Percentiles rank a stretch among this genome's conserved stretches.
phyloP scores from a whole-genome alignment of 768 basidiomycete genomes.

The Lentinus tigrinus region DNA sequence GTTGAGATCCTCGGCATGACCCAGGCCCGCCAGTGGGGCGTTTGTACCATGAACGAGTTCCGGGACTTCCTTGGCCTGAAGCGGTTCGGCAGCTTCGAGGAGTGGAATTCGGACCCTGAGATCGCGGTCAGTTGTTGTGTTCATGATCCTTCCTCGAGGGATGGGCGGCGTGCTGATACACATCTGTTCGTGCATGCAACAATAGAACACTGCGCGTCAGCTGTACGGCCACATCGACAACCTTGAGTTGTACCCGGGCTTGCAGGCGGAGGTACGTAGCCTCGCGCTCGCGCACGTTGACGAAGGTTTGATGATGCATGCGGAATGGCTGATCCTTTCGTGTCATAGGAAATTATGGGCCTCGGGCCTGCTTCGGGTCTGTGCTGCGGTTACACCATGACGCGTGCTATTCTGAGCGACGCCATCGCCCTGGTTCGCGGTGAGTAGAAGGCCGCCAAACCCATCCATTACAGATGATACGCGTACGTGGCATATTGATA shows the following conservation, averaged over 20 bases:
- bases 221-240: constrained; percentile 75
- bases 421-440: constrained; percentile 67
- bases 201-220: constrained; percentile 57
- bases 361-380: constrained; percentile 65
- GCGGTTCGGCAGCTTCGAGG: constrained; percentile 61
- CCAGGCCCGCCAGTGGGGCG: constrained; percentile 55
- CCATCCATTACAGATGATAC: background rate
- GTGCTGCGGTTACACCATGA: constrained; percentile 82
- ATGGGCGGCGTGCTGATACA: background rate
- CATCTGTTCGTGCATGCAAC: background rate
- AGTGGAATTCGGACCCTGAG: constrained; percentile 67
- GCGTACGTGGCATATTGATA: background rate
- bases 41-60: constrained; percentile 59
- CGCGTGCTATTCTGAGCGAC: constrained; percentile 80
- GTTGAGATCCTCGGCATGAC: constrained; percentile 58
- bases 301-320: background rate
- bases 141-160: background rate
- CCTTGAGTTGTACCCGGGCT: constrained; percentile 70
- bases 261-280: constrained; percentile 17
- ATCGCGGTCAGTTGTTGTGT: constrained; percentile 46
- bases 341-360: constrained; percentile 27
- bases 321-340: background rate
- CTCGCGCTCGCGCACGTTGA: background rate
- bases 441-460: background rate
- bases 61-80: constrained; percentile 69